Evolutionary conservation across 1,139 yeast genomes (phyloP), one percentile per base, ranked within the genome.

Genomic region (Zygosaccharomyces sapae): DNA sequence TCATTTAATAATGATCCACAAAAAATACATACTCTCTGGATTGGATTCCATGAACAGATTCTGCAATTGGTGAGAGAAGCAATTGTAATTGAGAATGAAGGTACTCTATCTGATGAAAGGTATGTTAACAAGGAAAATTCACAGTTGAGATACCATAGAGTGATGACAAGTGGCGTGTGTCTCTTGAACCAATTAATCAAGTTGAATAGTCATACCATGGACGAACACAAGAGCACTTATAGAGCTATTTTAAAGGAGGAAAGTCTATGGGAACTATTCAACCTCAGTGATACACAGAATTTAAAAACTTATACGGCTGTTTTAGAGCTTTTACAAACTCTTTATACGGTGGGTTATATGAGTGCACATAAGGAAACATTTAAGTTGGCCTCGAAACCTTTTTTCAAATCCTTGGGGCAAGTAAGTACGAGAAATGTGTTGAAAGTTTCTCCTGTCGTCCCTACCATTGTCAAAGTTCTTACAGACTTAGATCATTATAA

Each of bases 31-130:
- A 76, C 79, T 41, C 63, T 87, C 6, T 83, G 90, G 83, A 66
- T 68, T 13, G 65, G 81, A 1, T 86, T 87, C 58, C 70, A 69
- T 44, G 70, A 69, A 3, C 82, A 77, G 46, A 74, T 87, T 10
- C 55, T 86, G 24, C 77, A 77, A 42, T 81, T 76, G 53, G 71
- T 80, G 7, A 68, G 71, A 33, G 78, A 81, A 31, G 72, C 79
- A 0, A 58, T 86, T 7, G 67, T 75, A 8, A 64, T 69, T 35
- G 96, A 89, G 62, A 71, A 79, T 1, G 74, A 74, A 4, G 79
- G 76, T 13, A 76, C 89, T 0, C 65, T 89, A 34, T 81, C 94
- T 3, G 97, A 90, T 58, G 84, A 81, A 57, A 72, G 96, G 51
- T 83, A 80, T 60, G 77, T 82, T 20, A 75, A 81, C 4, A 77